A percentile compares a stretch with the other conserved stretches of the same genome.
phyloP scores from a whole-genome alignment of 2,329 filamentous ascomycete species.

The Alternaria sp. region DNA sequence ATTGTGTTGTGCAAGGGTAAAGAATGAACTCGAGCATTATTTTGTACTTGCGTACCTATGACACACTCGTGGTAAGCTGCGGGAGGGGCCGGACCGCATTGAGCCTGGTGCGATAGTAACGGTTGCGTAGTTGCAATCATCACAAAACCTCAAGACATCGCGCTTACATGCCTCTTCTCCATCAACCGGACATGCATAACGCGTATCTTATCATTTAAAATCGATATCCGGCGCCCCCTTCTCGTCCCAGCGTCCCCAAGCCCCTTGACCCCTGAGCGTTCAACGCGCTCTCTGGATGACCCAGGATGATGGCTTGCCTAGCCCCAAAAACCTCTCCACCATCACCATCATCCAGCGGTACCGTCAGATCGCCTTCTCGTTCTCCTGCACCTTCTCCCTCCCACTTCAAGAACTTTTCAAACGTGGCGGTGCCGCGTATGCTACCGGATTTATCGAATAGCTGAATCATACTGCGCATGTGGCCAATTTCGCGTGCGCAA shows the following conservation, averaged over 20 bases:
- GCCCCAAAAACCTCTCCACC: slow-evolving; percentile 25
- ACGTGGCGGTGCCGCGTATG: slow-evolving; percentile 41
- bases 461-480: slow-evolving; percentile 45
- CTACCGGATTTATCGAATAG: slow-evolving; percentile 44
- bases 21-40: not conserved
- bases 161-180: not conserved
- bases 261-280: slow-evolving; percentile 25
- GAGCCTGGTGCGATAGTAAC: not conserved
- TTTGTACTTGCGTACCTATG: not conserved
- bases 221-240: slow-evolving; percentile 8
- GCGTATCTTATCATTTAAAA: slow-evolving; percentile 6
- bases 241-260: slow-evolving; percentile 24
- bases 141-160: not conserved
- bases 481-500: slow-evolving; percentile 38
- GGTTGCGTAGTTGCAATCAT: slow-evolving; percentile 1
- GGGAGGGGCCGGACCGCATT: slow-evolving; percentile 5
- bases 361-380: slow-evolving; percentile 32
- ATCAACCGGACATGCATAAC: not conserved
- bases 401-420: slow-evolving; percentile 42
- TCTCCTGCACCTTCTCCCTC: slow-evolving; percentile 31
- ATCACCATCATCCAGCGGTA: slow-evolving; percentile 29
- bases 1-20: not conserved
- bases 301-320: slow-evolving; percentile 37
- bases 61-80: not conserved
- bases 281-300: slow-evolving; percentile 30